These are phyloP conservation scores for Naematelia encephala DNA, from an alignment of 768 basidiomycete genomes.

Conservation along the genomic window DNA sequence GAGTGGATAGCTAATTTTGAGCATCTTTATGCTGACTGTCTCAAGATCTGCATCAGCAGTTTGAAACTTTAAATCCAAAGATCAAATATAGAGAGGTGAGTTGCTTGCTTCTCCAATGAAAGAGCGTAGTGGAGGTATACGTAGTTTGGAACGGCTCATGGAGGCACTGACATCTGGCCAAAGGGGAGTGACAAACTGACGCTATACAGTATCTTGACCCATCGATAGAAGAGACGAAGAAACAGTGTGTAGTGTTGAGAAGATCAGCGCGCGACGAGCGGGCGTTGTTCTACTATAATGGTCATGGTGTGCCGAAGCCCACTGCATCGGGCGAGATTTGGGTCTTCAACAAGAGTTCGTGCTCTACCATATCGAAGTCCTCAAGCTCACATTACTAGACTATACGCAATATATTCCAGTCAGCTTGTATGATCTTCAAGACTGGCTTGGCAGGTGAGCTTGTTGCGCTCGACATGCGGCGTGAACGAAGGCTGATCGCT, in stretches of 20 bases:
- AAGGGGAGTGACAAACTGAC: not conserved
- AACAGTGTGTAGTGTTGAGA: slow-evolving; percentile 76
- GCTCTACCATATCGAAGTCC: not conserved
- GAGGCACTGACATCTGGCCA: too few species aligned
- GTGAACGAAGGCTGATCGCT: not conserved
- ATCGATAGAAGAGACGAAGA: slow-evolving; percentile 85
- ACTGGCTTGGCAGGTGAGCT: slow-evolving; percentile 67
- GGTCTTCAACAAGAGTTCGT: slow-evolving; percentile 83
- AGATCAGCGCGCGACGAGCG: slow-evolving; percentile 90
- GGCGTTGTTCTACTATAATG: slow-evolving; percentile 94
- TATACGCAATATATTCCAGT: slow-evolving; percentile 99
- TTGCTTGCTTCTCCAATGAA: slow-evolving; percentile 1
- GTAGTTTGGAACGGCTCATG: too few species aligned
- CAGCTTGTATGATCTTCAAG: slow-evolving; percentile 86
- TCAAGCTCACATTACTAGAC: slow-evolving; percentile 39
- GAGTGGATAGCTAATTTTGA: too few species aligned
- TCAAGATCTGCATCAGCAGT: slow-evolving; percentile 78
- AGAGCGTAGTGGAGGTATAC: too few species aligned
- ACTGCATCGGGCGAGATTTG: slow-evolving; percentile 91
- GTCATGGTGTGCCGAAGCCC: slow-evolving; percentile 96
- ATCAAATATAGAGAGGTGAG: slow-evolving; percentile 74
- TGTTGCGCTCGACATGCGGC: not conserved
- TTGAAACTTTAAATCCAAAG: slow-evolving; percentile 90
- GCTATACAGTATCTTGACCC: slow-evolving; percentile 75
- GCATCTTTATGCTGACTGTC: not conserved